Conservation (phyloP, 2,329 filamentous ascomycete species). For the Calonectria pseudoreteaudii region DNA sequence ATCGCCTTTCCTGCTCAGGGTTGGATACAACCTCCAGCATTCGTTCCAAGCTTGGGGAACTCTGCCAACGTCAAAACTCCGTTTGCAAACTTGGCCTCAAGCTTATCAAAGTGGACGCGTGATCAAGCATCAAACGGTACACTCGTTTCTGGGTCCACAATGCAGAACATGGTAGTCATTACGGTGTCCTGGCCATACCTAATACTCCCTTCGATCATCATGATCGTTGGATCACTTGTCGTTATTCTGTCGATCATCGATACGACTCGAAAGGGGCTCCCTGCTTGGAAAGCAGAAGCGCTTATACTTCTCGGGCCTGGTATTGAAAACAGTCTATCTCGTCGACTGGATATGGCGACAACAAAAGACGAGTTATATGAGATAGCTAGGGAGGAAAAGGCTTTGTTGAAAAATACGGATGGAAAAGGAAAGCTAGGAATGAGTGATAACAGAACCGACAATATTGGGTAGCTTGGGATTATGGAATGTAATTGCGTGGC, state of each 20-base stretch:
- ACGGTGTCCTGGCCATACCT: slow-evolving; percentile 22
- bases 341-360: not conserved
- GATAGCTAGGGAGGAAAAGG: not conserved
- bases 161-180: not conserved
- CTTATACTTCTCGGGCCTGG: slow-evolving; percentile 4
- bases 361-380: not conserved
- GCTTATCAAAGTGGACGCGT: slow-evolving; percentile 29
- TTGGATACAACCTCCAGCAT: not conserved
- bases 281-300: not conserved
- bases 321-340: not conserved
- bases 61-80: not conserved
- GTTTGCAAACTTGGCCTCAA: slow-evolving; percentile 12
- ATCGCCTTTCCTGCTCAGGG: not conserved
- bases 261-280: not conserved
- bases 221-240: not conserved
- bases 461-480: too few relatives aligned
- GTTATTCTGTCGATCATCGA: slow-evolving; percentile 1
- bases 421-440: not conserved
- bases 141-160: not conserved
- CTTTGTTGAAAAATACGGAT: not conserved
- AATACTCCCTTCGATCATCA: not conserved
- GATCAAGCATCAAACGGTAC: not conserved
- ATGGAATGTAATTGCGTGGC: too few relatives aligned
- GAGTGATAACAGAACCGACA: not conserved
- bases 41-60: not conserved